phyloP scores from a whole-genome alignment of 192 early-diverging fungal genomes.

The Backusella parvicylindrica region DNA sequence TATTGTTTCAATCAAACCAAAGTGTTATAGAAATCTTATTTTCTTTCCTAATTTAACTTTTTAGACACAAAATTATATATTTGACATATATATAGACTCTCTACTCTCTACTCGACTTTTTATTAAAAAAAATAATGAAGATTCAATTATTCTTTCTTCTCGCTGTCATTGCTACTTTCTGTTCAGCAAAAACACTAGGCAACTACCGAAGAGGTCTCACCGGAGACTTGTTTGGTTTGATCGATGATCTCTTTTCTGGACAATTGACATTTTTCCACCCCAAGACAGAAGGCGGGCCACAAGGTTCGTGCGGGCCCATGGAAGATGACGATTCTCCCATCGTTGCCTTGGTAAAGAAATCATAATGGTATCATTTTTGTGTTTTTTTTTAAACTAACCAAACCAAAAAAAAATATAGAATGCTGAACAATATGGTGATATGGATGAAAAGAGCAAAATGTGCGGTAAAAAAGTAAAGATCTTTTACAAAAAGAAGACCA shows the following conservation, averaged over 20 bases:
- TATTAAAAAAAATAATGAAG: not conserved
- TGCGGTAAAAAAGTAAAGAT: slow-evolving; percentile 34
- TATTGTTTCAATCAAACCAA: slow-evolving; percentile 2
- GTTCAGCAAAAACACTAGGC: not conserved
- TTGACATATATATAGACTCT: not conserved
- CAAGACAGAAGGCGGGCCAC: slow-evolving; percentile 19
- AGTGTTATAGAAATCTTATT: not conserved
- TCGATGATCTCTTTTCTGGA: slow-evolving; percentile 21
- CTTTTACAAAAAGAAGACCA: slow-evolving; percentile 29
- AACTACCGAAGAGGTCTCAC: slow-evolving; percentile 2
- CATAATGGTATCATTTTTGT: not conserved
- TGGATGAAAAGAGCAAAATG: slow-evolving; percentile 9
- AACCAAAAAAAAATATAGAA: not conserved
- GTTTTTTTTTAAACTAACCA: not conserved
- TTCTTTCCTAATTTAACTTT: not conserved
- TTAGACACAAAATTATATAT: slow-evolving; percentile 1
- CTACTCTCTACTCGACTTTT: not conserved
- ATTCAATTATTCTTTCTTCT: slow-evolving; percentile 9
- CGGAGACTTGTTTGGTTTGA: not conserved
- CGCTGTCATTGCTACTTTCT: slow-evolving; percentile 7
- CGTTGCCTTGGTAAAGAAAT: slow-evolving; percentile 34
- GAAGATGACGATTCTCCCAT: slow-evolving; percentile 40
- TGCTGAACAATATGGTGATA: not conserved
- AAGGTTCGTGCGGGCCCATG: slow-evolving; percentile 37
- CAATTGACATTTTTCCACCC: slow-evolving; percentile 43